Evolutionary conservation across 805 yeast genomes (phyloP), one percentile per base, ranked within the genome.

Genomic region (Hanseniaspora thailandica): DNA sequence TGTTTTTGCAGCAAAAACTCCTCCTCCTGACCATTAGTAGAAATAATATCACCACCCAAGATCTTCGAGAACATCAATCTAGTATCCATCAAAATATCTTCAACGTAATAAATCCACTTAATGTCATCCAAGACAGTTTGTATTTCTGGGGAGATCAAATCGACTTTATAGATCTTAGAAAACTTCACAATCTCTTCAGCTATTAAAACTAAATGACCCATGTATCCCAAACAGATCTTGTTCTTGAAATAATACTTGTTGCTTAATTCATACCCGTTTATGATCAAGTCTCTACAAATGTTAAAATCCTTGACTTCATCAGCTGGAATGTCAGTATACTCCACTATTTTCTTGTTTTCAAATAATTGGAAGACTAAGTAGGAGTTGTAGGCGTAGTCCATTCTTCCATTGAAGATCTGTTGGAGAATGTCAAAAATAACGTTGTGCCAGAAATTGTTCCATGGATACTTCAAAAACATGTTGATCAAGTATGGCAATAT

Each of bases 361-460:
- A 67, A 66, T 22, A 66, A 55, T 3, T 69, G 61, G 49, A 61
- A 68, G 28, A 81, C 83, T 56, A 81, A 73, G 69, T 75, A 88
- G 57, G 84, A 81, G 69, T 89, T 90, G 61, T 84, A 89, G 13
- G 95, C 90, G 56, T 83, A 77, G 58, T 86, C 90, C 74, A 82
- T 76, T 41, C 82, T 77, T 1, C 96, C 97, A 66, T 87, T 88
- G 65, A 93, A 77, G 19, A 93, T 80, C 66, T 93, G 99, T 67
- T 93, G 99, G 31, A 93, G 83, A 57, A 93, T 79, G 68, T 93
- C 99, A 72, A 90, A 93, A 8, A 93, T 96, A 55, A 93, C 98
- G 63, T 90, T 93, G 67, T 93, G 98, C 72, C 93, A 76, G 63
- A 93, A 93, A 64, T 93, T 93, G 66, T 93, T 93, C 97, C 97